phyloP scores from a whole-genome alignment of 352 stramenopile genomes.

The Globisporangium polare region DNA sequence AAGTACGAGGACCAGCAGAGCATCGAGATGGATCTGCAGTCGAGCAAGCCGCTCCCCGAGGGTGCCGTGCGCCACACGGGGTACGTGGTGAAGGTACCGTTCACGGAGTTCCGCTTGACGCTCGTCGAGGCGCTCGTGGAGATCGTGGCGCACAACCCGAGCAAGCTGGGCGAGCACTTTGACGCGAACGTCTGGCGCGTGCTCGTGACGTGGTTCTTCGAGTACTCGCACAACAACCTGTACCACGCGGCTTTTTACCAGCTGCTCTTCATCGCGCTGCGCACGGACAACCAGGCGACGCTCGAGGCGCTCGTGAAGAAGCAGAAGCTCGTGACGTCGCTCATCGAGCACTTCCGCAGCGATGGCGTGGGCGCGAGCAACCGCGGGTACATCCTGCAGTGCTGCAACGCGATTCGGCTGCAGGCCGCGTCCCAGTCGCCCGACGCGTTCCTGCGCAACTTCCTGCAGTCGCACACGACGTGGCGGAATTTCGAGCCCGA shows the following conservation, averaged over 20 bases:
- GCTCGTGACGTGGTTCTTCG: slow-evolving; percentile 87
- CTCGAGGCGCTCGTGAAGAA: slow-evolving; percentile 87
- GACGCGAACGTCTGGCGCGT: slow-evolving; percentile 85
- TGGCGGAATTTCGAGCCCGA: slow-evolving; percentile 77
- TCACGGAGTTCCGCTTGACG: slow-evolving; percentile 86
- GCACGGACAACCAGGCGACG: slow-evolving; percentile 76
- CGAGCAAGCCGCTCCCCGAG: slow-evolving; percentile 54
- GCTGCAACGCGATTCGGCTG: slow-evolving; percentile 86
- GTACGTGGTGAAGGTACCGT: slow-evolving; percentile 87
- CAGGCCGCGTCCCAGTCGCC: slow-evolving; percentile 86
- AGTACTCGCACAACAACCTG: slow-evolving; percentile 91
- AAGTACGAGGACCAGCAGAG: slow-evolving; percentile 82
- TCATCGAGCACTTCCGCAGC: slow-evolving; percentile 80
- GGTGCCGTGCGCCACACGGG: slow-evolving; percentile 77
- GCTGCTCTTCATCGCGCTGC: slow-evolving; percentile 85
- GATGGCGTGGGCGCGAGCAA: slow-evolving; percentile 68
- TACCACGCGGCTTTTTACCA: slow-evolving; percentile 90
- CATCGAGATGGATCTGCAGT: slow-evolving; percentile 63
- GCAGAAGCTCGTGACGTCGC: slow-evolving; percentile 75
- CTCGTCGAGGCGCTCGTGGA: slow-evolving; percentile 85
- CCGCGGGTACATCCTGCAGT: slow-evolving; percentile 85
- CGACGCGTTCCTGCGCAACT: slow-evolving; percentile 86
- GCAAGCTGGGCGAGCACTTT: slow-evolving; percentile 64
- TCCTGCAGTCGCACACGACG: slow-evolving; percentile 85
- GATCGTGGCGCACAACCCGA: slow-evolving; percentile 76